Evolutionary conservation across 305 asterid species (phyloP), one percentile per base, ranked within the genome.

Genomic region (Lippia alba): DNA sequence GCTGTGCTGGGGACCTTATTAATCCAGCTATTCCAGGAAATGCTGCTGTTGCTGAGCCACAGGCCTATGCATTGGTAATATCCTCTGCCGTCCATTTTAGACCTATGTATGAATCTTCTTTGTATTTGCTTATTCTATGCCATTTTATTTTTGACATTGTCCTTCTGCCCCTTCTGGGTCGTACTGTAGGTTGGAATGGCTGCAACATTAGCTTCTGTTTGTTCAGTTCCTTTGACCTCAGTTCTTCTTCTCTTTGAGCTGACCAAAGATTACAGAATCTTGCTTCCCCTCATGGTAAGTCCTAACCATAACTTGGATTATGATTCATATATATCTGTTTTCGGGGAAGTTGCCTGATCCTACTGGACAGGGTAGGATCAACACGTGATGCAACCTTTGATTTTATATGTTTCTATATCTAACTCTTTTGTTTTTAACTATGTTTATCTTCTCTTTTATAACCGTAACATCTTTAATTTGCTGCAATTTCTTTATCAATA

Each of bases 171-270:
- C 67, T 41, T 74, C 15, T 62, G 69, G 39, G 71, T 48, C 56
- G 34, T 75, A 69, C 48, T 81, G 83, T 86, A 94, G 99, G 97
- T 94, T 72, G 99, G 99, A 63, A 94, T 94, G 99, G 99, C 99
- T 73, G 98, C 98, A 79, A 94, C 99, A 33, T 72, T 94, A 71
- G 98, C 98, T 64, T 91, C 98, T 20, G 95, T 87, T 64, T 91
- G 97, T 81, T 94, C 98, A 36, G 98, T 91, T n/a, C 99, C 99
- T 76, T 82, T 94, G 73, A 91, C 99, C 33, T 94, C 99, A 11
- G 94, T 90, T 73, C 90, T 94, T 66, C 91, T 94, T 48, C 91
- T 94, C 79, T 94, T 94, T 82, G 98, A 91, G 84, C 83, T 94
- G 81, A 94, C 97, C 50, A 87, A 79, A 81, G 99, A 94, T 81